These are phyloP conservation scores for Kwoniella heveanensis DNA, from an alignment of 768 basidiomycete genomes.

Conservation along the genomic window DNA sequence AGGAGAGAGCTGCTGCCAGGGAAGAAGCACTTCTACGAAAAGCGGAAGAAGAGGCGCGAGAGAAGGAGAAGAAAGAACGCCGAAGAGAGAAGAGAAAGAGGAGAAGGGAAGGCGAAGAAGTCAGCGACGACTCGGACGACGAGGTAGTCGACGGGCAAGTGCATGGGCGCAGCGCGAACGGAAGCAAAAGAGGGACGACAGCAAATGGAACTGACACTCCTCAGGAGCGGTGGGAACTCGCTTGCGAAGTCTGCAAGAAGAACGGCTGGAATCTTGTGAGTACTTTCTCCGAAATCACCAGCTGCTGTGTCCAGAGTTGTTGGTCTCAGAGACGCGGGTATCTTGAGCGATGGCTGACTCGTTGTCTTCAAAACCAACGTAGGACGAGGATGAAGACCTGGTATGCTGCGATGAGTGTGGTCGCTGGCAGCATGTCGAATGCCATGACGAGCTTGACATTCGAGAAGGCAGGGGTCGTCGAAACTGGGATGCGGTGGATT, in stretches of 20 bases:
- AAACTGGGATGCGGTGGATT: conserved; percentile 85
- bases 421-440: conserved; percentile 87
- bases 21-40: conserved; percentile 54
- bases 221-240: conserved; percentile 75
- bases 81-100: conserved; percentile 38
- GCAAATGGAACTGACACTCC: conserved; percentile 10
- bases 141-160: conserved; percentile 6
- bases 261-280: conserved; percentile 73
- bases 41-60: conserved; percentile 41
- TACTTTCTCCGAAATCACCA: conserved; percentile 15
- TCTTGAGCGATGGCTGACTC: too few relatives aligned
- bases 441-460: conserved; percentile 74
- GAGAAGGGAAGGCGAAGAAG: conserved; percentile 36
- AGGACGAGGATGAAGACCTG: conserved; percentile 80
- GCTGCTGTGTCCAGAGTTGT: background rate
- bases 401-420: conserved; percentile 79
- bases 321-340: too few relatives aligned
- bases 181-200: conserved; percentile 1
- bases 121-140: conserved; percentile 27
- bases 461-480: conserved; percentile 67
- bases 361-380: conserved; percentile 1
- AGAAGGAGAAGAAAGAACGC: conserved; percentile 46
- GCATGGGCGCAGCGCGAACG: too few relatives aligned
- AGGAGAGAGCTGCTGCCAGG: conserved; percentile 44
- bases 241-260: conserved; percentile 81